A percentile compares a stretch with the other conserved stretches of the same genome.
Evolutionary conservation across 192 early-diverging fungal species (phyloP).

Genomic region (Mortierella alpina): DNA sequence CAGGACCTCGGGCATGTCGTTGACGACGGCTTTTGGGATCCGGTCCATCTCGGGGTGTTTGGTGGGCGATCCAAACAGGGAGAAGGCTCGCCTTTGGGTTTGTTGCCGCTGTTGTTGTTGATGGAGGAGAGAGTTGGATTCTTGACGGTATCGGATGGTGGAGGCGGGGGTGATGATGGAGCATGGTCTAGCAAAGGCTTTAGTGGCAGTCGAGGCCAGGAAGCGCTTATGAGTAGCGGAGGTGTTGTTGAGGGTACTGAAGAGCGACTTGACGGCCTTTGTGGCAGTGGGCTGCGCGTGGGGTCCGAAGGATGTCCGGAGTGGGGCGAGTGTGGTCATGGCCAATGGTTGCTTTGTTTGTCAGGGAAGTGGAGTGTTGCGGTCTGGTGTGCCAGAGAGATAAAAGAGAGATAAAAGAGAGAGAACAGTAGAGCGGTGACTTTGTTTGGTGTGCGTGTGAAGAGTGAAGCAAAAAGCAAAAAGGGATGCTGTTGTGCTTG

Average conservation of each 20-base stretch:
- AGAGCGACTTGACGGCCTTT: constrained; percentile 12
- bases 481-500: too few species aligned
- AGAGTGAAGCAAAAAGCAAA: too few species aligned
- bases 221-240: constrained; percentile 12
- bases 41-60: background rate
- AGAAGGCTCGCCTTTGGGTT: constrained; percentile 19
- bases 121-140: background rate
- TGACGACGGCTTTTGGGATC: constrained; percentile 40
- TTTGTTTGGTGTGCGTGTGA: too few species aligned
- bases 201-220: background rate
- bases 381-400: background rate
- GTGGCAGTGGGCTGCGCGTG: constrained; percentile 10
- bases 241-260: constrained; percentile 8
- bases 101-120: constrained; percentile 9
- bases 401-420: background rate
- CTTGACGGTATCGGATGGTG: constrained; percentile 34
- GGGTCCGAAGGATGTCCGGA: constrained; percentile 7
- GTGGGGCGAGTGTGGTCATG: constrained; percentile 20
- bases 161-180: constrained; percentile 35
- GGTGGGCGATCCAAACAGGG: constrained; percentile 4
- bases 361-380: background rate
- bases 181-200: constrained; percentile 18
- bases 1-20: constrained; percentile 20
- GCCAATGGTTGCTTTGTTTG: background rate
- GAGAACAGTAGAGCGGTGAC: too few species aligned